These are phyloP conservation scores for Sporothrix globosa DNA, from an alignment of 2,329 filamentous ascomycete species.

Conservation along the genomic window DNA sequence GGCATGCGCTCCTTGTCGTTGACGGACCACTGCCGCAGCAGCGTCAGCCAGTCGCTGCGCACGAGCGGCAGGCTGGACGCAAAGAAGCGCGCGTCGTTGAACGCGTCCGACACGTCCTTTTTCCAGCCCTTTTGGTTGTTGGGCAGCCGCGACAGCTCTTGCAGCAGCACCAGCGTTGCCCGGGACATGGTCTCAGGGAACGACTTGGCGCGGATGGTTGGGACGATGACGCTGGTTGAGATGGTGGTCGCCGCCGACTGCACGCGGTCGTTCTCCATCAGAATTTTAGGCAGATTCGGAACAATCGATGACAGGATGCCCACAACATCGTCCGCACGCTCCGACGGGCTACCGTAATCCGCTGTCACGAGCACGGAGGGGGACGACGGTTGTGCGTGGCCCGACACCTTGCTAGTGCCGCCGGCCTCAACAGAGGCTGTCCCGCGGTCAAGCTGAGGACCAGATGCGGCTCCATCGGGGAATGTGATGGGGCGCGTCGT, in stretches of 20 bases:
- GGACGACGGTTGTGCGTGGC: slow-evolving; percentile 22
- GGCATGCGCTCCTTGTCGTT: slow-evolving; percentile 86
- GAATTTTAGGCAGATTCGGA: slow-evolving; percentile 76
- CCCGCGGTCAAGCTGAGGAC: slow-evolving; percentile 45
- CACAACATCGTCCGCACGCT: slow-evolving; percentile 73
- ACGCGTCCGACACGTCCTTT: slow-evolving; percentile 88
- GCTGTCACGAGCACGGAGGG: neutral
- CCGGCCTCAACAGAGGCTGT: slow-evolving; percentile 29
- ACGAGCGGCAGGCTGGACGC: slow-evolving; percentile 67
- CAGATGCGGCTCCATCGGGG: slow-evolving; percentile 52
- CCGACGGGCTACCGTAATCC: slow-evolving; percentile 42
- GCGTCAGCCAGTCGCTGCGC: slow-evolving; percentile 70
- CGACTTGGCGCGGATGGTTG: slow-evolving; percentile 77
- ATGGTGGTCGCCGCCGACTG: slow-evolving; percentile 77
- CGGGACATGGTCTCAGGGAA: slow-evolving; percentile 85
- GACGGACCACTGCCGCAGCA: slow-evolving; percentile 81
- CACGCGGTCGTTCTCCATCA: slow-evolving; percentile 85
- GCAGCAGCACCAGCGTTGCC: slow-evolving; percentile 71
- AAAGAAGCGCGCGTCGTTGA: slow-evolving; percentile 89
- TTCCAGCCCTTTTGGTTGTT: slow-evolving; percentile 88
- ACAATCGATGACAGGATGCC: slow-evolving; percentile 78
- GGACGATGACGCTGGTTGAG: slow-evolving; percentile 79
- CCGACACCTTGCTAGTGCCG: slow-evolving; percentile 42
- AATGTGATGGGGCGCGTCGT: slow-evolving; percentile 82
- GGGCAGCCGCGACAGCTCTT: slow-evolving; percentile 74